Evolutionary conservation across 192 early-diverging fungal genomes (phyloP), one percentile per base, ranked within the genome.

Genomic region (Backusella luteola): DNA sequence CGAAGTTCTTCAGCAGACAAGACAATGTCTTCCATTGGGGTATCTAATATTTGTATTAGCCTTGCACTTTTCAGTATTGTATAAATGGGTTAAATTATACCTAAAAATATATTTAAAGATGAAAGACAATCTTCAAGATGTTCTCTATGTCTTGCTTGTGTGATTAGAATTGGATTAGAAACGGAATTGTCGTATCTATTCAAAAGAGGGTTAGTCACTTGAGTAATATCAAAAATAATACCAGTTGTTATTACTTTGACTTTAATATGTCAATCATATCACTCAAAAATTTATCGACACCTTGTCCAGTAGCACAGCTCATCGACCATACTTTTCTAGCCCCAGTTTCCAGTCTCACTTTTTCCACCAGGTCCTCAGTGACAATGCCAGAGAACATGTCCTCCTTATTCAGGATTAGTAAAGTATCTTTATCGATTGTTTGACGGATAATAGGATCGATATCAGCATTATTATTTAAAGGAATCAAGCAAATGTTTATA

Each of bases 1-100:
- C 92, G 84, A 69, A 93, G 84, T 76, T 94, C 93, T 78, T 92
- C 93, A 23, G 94, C 94, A 1, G 85, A 89, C 53, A 95, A 79
- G 21, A 95, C 92, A 35, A 93, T 80, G 73, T 89, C 84, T 15
- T 87, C 80, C 12, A 77, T 79, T 32, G 77, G 71, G 7, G 75
- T 63, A 8, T 67, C 81, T 83, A 56, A 39, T 32, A 17, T 34
- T 7, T n/a, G 17, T 67, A 66, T 23, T 26, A 29, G 29, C 7
- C 9, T 66, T 66, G 63, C 0, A 9, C 38, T 38, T 38, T 59
- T 32, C 15, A 42, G 2, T 56, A 53, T 14, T 44, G 19, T 38
- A 34, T 3, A 21, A 2, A 56, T 17, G 29, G 1, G 63, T 8
- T 14, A 36, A 34, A 44, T 44, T 71, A 66, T 85, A 88, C 89